Evolutionary conservation across 108 stramenopile genomes (phyloP).

Genomic region (Mediolabrus comicus): DNA sequence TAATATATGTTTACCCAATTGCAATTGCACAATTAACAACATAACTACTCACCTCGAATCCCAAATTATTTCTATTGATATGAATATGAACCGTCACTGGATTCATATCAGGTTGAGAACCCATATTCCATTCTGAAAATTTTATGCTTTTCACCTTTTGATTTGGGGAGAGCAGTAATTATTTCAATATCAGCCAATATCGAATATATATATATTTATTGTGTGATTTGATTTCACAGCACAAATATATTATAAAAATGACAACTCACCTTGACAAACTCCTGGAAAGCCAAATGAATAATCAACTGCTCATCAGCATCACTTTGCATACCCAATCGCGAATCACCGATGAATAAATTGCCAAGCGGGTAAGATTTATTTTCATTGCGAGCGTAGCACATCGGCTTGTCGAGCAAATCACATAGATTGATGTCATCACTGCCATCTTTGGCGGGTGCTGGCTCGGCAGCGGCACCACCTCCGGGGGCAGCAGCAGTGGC

Average conservation of each 20-base stretch:
- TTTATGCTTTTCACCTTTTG: slow-evolving; percentile 73
- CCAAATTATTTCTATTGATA: slow-evolving; percentile 80
- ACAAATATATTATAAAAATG: not conserved
- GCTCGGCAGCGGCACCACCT: slow-evolving; percentile 13
- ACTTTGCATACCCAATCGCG: slow-evolving; percentile 77
- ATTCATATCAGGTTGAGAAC: slow-evolving; percentile 64
- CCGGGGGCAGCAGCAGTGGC: not conserved
- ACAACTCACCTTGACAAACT: slow-evolving; percentile 72
- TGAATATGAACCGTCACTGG: slow-evolving; percentile 71
- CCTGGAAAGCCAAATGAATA: slow-evolving; percentile 80
- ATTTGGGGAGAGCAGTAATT: slow-evolving; percentile 1
- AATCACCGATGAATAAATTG: slow-evolving; percentile 88
- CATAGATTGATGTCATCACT: slow-evolving; percentile 56
- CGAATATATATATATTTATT: too few species aligned
- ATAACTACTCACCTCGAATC: slow-evolving; percentile 59
- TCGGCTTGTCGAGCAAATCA: slow-evolving; percentile 54
- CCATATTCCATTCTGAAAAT: slow-evolving; percentile 77
- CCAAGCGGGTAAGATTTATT: slow-evolving; percentile 67
- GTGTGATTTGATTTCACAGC: not conserved
- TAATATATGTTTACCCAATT: too few species aligned
- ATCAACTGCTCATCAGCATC: slow-evolving; percentile 90
- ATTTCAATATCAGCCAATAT: not conserved
- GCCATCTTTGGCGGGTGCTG: slow-evolving; percentile 57
- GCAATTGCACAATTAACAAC: not conserved
- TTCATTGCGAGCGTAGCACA: slow-evolving; percentile 78